A percentile compares a stretch with the other conserved stretches of the same genome.
These are phyloP conservation scores for Trichosporon sp. DNA, from an alignment of 1,284 basidiomycete species.

Conservation along the genomic window DNA sequence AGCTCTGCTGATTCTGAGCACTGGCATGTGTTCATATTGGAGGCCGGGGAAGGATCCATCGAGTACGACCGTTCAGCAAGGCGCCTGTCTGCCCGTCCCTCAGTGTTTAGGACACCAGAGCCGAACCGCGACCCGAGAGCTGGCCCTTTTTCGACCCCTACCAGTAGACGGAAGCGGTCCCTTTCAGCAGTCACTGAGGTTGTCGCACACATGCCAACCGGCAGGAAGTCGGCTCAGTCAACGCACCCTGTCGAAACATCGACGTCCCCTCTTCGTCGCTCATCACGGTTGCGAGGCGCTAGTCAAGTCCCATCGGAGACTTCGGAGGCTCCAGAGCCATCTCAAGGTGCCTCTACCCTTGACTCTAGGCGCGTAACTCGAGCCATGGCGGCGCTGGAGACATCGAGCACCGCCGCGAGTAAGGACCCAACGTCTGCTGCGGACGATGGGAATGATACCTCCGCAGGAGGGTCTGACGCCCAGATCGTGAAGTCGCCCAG, in stretches of 20 bases:
- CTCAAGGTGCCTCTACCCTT: background rate
- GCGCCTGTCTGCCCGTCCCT: background rate
- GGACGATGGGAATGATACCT: no score
- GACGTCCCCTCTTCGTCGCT: background rate
- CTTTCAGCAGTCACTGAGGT: background rate
- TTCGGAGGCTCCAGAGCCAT: background rate
- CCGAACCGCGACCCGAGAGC: background rate
- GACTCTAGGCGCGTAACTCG: background rate
- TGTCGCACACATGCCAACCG: background rate
- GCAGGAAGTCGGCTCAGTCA: background rate
- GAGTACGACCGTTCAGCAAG: background rate
- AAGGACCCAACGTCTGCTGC: no score
- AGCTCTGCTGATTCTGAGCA: background rate
- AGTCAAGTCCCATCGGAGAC: background rate
- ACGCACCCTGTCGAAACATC: background rate
- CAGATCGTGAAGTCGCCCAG: background rate
- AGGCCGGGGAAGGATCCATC: background rate
- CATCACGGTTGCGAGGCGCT: background rate
- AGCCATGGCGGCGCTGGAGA: background rate
- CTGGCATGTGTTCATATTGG: conserved; percentile 2
- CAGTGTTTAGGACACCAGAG: background rate
- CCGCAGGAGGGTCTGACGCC: no score
- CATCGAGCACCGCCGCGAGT: background rate
- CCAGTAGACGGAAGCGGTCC: conserved; percentile 1
- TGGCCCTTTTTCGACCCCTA: background rate